These are phyloP conservation scores for Panicum virgatum DNA, from an alignment of 202 grass and related monocot species.

Conservation along the genomic window DNA sequence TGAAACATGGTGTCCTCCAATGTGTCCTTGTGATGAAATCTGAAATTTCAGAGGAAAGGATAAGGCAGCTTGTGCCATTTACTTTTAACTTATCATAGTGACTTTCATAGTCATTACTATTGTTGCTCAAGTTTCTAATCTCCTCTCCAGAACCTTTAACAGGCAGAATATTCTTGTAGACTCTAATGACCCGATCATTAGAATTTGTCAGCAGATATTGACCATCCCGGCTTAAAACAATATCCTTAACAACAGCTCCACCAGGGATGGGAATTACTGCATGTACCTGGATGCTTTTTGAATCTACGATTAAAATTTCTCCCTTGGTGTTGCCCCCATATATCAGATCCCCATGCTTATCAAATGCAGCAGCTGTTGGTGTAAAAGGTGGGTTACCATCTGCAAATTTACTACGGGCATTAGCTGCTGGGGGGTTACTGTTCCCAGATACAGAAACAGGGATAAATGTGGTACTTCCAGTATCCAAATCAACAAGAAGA, in stretches of 20 bases:
- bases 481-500: constrained; percentile 82
- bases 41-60: constrained; percentile 76
- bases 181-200: constrained; percentile 92
- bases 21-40: constrained; percentile 90
- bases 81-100: constrained; percentile 70
- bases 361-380: constrained; percentile 92
- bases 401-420: constrained; percentile 75
- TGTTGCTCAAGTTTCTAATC: constrained; percentile 55
- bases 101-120: constrained; percentile 40
- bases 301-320: constrained; percentile 90
- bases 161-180: constrained; percentile 76
- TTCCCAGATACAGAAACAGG: constrained; percentile 62
- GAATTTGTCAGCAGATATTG: constrained; percentile 91
- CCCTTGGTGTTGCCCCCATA: constrained; percentile 95
- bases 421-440: neutral
- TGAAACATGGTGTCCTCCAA: constrained; percentile 96
- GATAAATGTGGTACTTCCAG: constrained; percentile 68
- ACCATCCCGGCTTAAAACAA: constrained; percentile 89
- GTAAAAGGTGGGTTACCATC: constrained; percentile 87
- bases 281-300: constrained; percentile 68
- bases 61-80: constrained; percentile 64
- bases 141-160: constrained; percentile 62
- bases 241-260: constrained; percentile 86
- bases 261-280: constrained; percentile 74
- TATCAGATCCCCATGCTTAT: constrained; percentile 82